phyloP scores from a whole-genome alignment of 192 early-diverging fungal genomes.

The Geosiphon pyriformis region DNA sequence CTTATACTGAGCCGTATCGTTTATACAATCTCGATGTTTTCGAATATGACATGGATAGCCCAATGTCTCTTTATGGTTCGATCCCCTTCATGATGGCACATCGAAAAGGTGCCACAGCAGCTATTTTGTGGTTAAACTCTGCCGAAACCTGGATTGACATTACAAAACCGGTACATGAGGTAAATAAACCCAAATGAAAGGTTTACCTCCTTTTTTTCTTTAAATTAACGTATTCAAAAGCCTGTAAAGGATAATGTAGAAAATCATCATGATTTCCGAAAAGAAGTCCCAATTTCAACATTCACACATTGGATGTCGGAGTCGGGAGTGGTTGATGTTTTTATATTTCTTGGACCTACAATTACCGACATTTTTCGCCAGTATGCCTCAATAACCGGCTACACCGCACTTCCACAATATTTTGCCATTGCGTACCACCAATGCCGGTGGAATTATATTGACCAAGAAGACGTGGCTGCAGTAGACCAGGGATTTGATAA shows the following conservation, averaged over 20 bases:
- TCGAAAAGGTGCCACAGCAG: constrained; percentile 63
- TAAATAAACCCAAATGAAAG: no score
- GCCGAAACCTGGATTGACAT: constrained; percentile 99
- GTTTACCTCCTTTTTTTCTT: no score
- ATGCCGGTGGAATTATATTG: constrained; percentile 97
- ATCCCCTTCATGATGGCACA: constrained; percentile 95
- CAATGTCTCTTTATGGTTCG: constrained; percentile 95
- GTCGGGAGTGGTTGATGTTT: constrained; percentile 83
- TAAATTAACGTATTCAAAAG: no score
- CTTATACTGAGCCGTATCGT: constrained; percentile 89
- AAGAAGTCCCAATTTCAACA: constrained; percentile 38
- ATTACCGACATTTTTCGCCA: constrained; percentile 63
- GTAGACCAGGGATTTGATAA: constrained; percentile 87
- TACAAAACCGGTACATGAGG: no score
- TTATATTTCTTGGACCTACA: constrained; percentile 72
- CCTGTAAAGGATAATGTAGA: no score
- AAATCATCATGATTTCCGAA: constrained; percentile 21
- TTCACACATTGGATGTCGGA: constrained; percentile 93
- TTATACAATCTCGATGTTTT: constrained; percentile 98
- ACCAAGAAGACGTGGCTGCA: constrained; percentile 79
- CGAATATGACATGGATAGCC: constrained; percentile 91
- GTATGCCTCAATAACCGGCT: constrained; percentile 75
- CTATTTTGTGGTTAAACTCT: constrained; percentile 87
- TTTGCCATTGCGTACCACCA: constrained; percentile 96
- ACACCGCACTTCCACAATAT: constrained; percentile 73